Evolutionary conservation across 2,329 filamentous ascomycete species (phyloP).

Genomic region (Orbilia javanica): DNA sequence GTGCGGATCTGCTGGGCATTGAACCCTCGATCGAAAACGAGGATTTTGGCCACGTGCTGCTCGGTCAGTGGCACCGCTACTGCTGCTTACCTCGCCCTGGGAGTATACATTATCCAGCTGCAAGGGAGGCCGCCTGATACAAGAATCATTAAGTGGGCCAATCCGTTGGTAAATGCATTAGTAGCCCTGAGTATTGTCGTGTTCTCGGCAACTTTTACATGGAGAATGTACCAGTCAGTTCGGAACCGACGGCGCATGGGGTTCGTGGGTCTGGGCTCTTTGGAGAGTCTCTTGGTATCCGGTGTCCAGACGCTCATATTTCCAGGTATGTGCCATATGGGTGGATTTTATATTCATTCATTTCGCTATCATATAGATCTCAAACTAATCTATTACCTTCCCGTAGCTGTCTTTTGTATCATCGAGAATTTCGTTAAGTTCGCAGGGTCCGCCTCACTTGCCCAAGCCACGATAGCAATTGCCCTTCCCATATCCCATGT

Average conservation of each 20-base stretch:
- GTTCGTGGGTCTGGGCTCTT: conserved; percentile 53
- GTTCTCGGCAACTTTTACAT: conserved; percentile 58
- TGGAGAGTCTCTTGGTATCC: conserved; percentile 48
- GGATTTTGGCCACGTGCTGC: conserved; percentile 68
- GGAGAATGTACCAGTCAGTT: conserved; percentile 35
- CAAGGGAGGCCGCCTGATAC: conserved; percentile 61
- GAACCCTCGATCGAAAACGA: conserved; percentile 54
- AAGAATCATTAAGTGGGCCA: conserved; percentile 47
- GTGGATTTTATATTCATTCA: neutral
- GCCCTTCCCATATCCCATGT: conserved; percentile 76
- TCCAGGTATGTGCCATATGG: conserved; percentile 18
- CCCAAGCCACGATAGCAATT: conserved; percentile 73
- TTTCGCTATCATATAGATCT: neutral
- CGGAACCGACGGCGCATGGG: conserved; percentile 26
- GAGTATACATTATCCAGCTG: conserved; percentile 69
- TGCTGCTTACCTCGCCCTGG: conserved; percentile 70
- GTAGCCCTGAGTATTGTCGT: conserved; percentile 47
- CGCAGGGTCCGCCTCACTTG: conserved; percentile 70
- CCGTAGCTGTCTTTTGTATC: conserved; percentile 72
- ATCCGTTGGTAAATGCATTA: conserved; percentile 44
- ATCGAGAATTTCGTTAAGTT: conserved; percentile 70
- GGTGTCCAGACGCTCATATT: conserved; percentile 44
- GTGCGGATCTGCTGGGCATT: conserved; percentile 72
- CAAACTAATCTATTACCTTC: neutral
- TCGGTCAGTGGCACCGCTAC: conserved; percentile 69